Percentiles rank a stretch among this genome's conserved stretches.
Evolutionary conservation across 495 filamentous ascomycete genomes (phyloP).

Genomic region (Penicillium verhagenii): DNA sequence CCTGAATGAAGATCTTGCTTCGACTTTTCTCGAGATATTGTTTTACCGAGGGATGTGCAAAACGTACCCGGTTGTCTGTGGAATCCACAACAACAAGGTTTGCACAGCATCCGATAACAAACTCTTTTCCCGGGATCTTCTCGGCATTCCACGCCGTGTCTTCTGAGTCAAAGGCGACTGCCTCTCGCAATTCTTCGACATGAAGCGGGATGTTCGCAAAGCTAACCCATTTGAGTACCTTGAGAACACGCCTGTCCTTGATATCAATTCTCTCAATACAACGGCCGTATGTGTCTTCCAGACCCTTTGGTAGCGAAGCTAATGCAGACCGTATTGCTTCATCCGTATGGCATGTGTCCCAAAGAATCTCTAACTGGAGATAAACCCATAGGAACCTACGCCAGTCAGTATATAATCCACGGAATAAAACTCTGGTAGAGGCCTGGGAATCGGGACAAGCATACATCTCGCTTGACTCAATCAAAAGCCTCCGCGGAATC

Average conservation of each 20-base stretch:
- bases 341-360: conserved; percentile 27
- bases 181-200: conserved; percentile 36
- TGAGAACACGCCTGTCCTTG: conserved; percentile 8
- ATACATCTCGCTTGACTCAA: neutral
- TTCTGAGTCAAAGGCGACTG: conserved; percentile 22
- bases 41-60: conserved; percentile 35
- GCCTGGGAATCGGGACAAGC: neutral
- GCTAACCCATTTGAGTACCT: conserved; percentile 29
- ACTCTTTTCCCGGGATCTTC: conserved; percentile 22
- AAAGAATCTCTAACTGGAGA: conserved; percentile 31
- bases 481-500: neutral
- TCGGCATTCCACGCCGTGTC: conserved; percentile 24
- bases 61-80: conserved; percentile 22
- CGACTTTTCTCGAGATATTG: conserved; percentile 22
- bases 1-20: neutral
- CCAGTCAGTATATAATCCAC: neutral
- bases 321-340: conserved; percentile 20
- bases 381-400: conserved; percentile 31
- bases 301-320: conserved; percentile 22
- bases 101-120: conserved; percentile 28
- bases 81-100: conserved; percentile 33
- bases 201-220: conserved; percentile 28
- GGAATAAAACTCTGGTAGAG: neutral
- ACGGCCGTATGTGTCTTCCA: conserved; percentile 25
- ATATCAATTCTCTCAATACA: conserved; percentile 19